A percentile compares a stretch with the other conserved stretches of the same genome.
Conservation (phyloP, 768 basidiomycete genomes). For the Strobilomyces confusus region DNA sequence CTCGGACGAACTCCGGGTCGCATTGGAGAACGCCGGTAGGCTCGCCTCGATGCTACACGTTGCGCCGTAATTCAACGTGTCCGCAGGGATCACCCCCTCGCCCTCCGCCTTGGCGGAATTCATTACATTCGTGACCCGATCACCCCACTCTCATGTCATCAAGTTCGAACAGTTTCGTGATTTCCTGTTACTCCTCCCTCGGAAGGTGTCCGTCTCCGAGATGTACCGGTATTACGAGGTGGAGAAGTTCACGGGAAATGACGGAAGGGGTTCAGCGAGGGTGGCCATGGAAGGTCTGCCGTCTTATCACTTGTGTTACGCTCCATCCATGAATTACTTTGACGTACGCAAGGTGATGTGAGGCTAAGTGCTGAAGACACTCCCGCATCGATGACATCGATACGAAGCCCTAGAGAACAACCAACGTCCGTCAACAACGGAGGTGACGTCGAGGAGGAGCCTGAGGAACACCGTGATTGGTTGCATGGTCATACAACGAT, state of each 20-base stretch:
- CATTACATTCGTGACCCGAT: slow-evolving; percentile 71
- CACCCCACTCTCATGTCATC: slow-evolving; percentile 63
- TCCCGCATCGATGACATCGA: slow-evolving; percentile 36
- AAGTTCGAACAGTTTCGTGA: slow-evolving; percentile 86
- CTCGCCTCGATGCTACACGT: slow-evolving; percentile 20
- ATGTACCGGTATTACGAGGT: slow-evolving; percentile 83
- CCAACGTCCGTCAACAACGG: slow-evolving; percentile 27
- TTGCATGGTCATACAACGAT: slow-evolving; percentile 70
- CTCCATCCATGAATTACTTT: slow-evolving; percentile 22
- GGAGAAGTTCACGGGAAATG: slow-evolving; percentile 62
- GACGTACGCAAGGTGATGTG: slow-evolving; percentile 59
- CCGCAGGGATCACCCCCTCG: slow-evolving; percentile 66
- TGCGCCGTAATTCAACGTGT: slow-evolving; percentile 13
- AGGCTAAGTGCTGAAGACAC: slow-evolving; percentile 75
- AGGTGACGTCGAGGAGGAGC: slow-evolving; percentile 50
- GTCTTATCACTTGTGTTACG: slow-evolving; percentile 11
- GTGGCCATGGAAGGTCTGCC: slow-evolving; percentile 84
- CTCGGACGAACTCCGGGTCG: slow-evolving; percentile 53
- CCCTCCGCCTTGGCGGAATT: slow-evolving; percentile 74
- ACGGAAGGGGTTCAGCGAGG: slow-evolving; percentile 73
- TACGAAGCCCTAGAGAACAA: slow-evolving; percentile 11
- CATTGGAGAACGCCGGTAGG: slow-evolving; percentile 69
- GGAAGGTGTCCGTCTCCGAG: slow-evolving; percentile 74
- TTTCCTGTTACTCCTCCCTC: slow-evolving; percentile 82
- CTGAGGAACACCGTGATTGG: slow-evolving; percentile 56